Percentiles rank a stretch among this genome's conserved stretches.
phyloP scores from a whole-genome alignment of 768 basidiomycete species.

The Lyophyllum decastes region DNA sequence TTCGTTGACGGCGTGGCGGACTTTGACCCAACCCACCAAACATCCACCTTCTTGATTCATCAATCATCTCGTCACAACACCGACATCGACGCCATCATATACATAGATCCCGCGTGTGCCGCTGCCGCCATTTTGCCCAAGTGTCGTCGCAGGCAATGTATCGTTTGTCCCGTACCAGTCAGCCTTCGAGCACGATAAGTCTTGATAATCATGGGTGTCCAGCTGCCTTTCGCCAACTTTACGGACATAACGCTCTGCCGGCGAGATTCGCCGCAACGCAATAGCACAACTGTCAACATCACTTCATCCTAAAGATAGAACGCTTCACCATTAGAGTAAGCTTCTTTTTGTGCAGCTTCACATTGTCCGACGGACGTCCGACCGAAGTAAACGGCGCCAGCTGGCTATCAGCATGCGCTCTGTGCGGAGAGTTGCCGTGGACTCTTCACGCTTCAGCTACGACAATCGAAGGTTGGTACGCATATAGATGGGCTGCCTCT shows the following conservation, averaged over 20 bases:
- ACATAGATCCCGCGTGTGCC: too few relatives aligned
- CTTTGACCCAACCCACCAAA: too few relatives aligned
- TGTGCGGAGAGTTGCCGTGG: background rate
- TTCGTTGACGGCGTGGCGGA: background rate
- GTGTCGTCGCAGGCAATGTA: background rate
- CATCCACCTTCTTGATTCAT: too few relatives aligned
- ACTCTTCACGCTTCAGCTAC: too few relatives aligned
- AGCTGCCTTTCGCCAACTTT: background rate
- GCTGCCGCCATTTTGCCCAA: too few relatives aligned
- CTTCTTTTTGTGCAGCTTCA: background rate
- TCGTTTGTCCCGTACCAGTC: background rate
- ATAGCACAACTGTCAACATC: background rate
- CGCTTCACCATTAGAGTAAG: background rate
- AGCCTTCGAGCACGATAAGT: background rate
- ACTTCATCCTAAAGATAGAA: background rate
- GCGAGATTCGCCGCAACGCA: background rate
- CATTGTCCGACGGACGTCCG: background rate
- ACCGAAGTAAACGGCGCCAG: background rate
- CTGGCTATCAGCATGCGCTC: background rate
- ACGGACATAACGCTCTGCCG: background rate
- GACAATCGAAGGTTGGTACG: too few relatives aligned
- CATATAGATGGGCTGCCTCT: background rate
- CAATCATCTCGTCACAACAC: too few relatives aligned
- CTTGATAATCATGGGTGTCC: background rate
- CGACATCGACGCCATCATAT: too few relatives aligned